Conservation (phyloP, 192 early-diverging fungal genomes). For the Backusella liffmaniae region DNA sequence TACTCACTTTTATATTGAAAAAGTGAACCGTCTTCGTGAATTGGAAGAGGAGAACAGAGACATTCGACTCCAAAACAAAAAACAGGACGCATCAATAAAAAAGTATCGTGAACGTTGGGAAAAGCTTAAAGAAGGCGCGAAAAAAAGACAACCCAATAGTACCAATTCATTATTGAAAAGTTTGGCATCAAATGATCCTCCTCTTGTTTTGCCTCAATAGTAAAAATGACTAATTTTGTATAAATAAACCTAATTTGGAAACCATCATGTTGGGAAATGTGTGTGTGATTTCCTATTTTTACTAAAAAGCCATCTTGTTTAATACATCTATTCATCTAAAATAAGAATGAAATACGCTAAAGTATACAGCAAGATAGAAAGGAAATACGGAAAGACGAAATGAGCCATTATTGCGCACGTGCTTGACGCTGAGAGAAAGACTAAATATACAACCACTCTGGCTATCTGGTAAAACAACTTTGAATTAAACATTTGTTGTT, state of each 20-base stretch:
- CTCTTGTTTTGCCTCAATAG: background rate
- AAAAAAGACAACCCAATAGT: slow-evolving; percentile 39
- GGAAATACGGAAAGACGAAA: background rate
- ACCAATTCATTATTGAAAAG: background rate
- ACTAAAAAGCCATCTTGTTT: background rate
- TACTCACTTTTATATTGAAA: background rate
- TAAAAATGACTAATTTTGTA: background rate
- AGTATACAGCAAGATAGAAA: too few species aligned
- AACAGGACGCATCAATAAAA: slow-evolving; percentile 49
- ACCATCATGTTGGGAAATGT: background rate
- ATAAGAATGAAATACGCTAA: too few species aligned
- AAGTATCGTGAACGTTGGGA: slow-evolving; percentile 82
- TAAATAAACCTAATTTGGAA: background rate
- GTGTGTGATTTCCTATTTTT: background rate
- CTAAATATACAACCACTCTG: too few species aligned
- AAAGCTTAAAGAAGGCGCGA: slow-evolving; percentile 74
- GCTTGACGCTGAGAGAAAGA: background rate
- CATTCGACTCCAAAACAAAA: slow-evolving; percentile 47
- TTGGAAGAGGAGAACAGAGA: slow-evolving; percentile 58
- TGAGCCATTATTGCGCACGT: background rate
- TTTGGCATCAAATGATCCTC: background rate
- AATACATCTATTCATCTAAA: too few species aligned
- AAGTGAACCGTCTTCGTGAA: slow-evolving; percentile 43
- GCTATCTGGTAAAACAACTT: too few species aligned
- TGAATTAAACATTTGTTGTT: too few species aligned